These are phyloP conservation scores for Arabis hirsuta DNA, from an alignment of 345 rosid species.

Conservation along the genomic window DNA sequence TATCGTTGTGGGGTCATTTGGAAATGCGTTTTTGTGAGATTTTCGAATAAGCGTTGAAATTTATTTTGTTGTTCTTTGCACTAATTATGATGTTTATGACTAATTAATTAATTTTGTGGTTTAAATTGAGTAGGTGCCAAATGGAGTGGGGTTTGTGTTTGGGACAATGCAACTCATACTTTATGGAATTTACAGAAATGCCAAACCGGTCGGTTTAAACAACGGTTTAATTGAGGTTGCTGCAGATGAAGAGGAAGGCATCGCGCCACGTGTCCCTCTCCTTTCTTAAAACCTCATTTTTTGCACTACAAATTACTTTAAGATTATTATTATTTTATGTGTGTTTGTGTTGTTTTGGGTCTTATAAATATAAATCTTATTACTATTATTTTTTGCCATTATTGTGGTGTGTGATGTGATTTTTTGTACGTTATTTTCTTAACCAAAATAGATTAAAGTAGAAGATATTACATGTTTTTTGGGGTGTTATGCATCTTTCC, in stretches of 20 bases:
- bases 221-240: conserved; percentile 9
- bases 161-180: conserved; percentile 67
- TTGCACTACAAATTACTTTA: conserved; percentile 8
- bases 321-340: background rate
- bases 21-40: conserved; percentile 7
- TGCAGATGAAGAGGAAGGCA: conserved; percentile 40
- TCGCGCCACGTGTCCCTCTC: conserved; percentile 37
- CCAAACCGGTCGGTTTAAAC: conserved; percentile 44
- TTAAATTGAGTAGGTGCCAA: conserved; percentile 57
- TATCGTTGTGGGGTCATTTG: conserved; percentile 17
- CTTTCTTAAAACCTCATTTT: conserved; percentile 28
- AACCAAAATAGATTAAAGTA: background rate
- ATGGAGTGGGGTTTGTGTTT: conserved; percentile 64
- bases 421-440: background rate
- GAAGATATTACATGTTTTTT: background rate
- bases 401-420: conserved; percentile 9
- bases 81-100: background rate
- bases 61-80: background rate
- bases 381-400: background rate
- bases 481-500: no score
- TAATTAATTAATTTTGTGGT: conserved; percentile 4
- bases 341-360: background rate
- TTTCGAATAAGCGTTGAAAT: background rate
- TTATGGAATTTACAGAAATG: conserved; percentile 59
- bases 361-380: conserved; percentile 4